phyloP scores from a whole-genome alignment of 2,329 filamentous ascomycete species.

The Apiospora rasikravindrae region DNA sequence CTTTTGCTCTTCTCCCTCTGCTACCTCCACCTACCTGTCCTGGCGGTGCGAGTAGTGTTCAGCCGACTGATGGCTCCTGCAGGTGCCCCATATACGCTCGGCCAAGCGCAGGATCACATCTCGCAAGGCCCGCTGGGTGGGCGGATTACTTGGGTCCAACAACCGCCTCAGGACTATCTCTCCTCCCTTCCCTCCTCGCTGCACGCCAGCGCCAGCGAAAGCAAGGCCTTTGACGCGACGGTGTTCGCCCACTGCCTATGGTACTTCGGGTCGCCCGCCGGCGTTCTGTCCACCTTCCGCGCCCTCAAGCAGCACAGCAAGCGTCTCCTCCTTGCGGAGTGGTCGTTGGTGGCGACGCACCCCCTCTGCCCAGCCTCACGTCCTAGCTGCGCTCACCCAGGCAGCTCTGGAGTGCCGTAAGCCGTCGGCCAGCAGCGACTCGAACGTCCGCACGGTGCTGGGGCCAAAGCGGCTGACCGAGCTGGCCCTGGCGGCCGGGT shows the following conservation, averaged over 20 bases:
- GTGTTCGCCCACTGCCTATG: constrained; percentile 26
- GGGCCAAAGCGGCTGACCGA: constrained; percentile 20
- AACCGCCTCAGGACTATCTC: constrained; percentile 19
- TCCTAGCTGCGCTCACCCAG: constrained; percentile 20
- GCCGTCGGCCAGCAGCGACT: constrained; percentile 17
- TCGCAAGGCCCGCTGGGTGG: constrained; percentile 23
- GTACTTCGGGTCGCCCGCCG: constrained; percentile 25
- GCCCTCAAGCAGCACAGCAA: constrained; percentile 27
- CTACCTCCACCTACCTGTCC: too few relatives aligned
- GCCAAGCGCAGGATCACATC: constrained; percentile 26
- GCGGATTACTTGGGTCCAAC: constrained; percentile 22
- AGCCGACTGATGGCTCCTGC: constrained; percentile 13
- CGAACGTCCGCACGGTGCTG: constrained; percentile 23
- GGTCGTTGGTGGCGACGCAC: constrained; percentile 24
- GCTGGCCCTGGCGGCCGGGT: constrained; percentile 21
- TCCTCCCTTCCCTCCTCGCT: not conserved
- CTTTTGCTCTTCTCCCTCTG: too few relatives aligned
- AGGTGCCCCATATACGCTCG: constrained; percentile 26
- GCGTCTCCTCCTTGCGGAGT: constrained; percentile 27
- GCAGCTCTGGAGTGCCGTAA: constrained; percentile 25
- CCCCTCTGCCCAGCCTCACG: constrained; percentile 25
- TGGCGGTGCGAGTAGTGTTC: too few relatives aligned
- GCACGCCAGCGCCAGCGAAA: constrained; percentile 2
- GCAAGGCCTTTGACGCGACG: constrained; percentile 22
- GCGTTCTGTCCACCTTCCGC: constrained; percentile 24